A percentile compares a stretch with the other conserved stretches of the same genome.
Evolutionary conservation across 768 basidiomycete genomes (phyloP).

Genomic region (Hydnomerulius pinastri): DNA sequence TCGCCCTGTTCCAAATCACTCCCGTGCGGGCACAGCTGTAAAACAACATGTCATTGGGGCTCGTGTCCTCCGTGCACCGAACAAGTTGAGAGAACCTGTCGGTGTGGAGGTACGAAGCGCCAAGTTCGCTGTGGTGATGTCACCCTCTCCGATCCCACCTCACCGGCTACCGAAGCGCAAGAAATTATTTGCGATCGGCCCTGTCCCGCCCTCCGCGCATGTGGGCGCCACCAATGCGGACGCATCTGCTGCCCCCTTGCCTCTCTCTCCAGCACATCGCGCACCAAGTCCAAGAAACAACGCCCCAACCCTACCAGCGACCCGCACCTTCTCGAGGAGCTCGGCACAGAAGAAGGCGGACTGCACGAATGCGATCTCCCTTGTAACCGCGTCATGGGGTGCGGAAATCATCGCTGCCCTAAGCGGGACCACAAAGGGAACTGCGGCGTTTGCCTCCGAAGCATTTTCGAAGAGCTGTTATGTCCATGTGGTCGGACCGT

Average conservation of each 20-base stretch:
- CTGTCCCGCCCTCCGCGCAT: conserved; percentile 76
- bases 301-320: conserved; percentile 29
- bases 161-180: conserved; percentile 44
- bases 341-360: conserved; percentile 60
- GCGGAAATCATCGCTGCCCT: conserved; percentile 81
- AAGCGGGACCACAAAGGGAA: conserved; percentile 78
- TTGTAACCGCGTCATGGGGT: conserved; percentile 70
- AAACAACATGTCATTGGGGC: conserved; percentile 69
- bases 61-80: conserved; percentile 80
- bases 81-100: conserved; percentile 72
- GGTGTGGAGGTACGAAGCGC: conserved; percentile 75
- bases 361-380: conserved; percentile 84
- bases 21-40: conserved; percentile 77
- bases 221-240: conserved; percentile 85
- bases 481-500: conserved; percentile 88
- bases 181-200: conserved; percentile 81
- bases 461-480: conserved; percentile 89
- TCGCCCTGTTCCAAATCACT: conserved; percentile 67
- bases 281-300: conserved; percentile 61
- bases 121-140: conserved; percentile 47
- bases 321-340: conserved; percentile 31
- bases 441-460: conserved; percentile 83
- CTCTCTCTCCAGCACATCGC: conserved; percentile 51
- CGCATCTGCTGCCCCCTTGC: conserved; percentile 90
- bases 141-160: conserved; percentile 34